These are phyloP conservation scores for Cubamyces lactineus DNA, from an alignment of 768 basidiomycete species.

Conservation along the genomic window DNA sequence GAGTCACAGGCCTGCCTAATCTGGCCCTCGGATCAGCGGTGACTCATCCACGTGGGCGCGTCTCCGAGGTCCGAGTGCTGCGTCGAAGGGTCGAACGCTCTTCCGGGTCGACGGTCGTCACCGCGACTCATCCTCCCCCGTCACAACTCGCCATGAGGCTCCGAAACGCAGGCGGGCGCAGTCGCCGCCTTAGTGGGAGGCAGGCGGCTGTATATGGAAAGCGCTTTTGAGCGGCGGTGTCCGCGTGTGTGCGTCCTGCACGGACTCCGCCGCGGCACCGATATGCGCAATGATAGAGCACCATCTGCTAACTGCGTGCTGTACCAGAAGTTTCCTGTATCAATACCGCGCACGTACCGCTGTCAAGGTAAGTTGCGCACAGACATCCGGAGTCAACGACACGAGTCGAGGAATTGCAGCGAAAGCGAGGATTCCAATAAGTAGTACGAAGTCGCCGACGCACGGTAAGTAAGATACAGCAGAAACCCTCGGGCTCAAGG, in stretches of 20 bases:
- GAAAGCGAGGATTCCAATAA: background rate
- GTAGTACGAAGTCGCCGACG: too few species aligned
- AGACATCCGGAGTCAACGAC: too few species aligned
- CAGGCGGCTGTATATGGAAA: background rate
- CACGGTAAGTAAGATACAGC: background rate
- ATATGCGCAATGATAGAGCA: too few species aligned
- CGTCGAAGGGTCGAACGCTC: background rate
- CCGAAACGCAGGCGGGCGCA: slow-evolving; percentile 14
- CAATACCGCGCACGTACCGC: too few species aligned
- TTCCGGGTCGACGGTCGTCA: background rate
- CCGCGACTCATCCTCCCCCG: background rate
- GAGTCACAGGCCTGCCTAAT: slow-evolving; percentile 22
- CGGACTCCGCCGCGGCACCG: too few species aligned
- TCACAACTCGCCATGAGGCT: slow-evolving; percentile 9
- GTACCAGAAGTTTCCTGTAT: too few species aligned
- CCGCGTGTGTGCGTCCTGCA: too few species aligned
- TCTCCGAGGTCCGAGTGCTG: background rate
- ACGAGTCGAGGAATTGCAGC: too few species aligned
- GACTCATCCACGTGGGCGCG: slow-evolving; percentile 23
- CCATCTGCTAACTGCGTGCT: too few species aligned
- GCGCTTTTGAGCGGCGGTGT: background rate
- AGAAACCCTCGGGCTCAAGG: background rate
- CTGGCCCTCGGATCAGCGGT: slow-evolving; percentile 16
- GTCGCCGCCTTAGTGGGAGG: background rate
- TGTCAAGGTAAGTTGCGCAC: too few species aligned